Conservation (phyloP, 83 land plant species). For the Picea engelmannii region DNA sequence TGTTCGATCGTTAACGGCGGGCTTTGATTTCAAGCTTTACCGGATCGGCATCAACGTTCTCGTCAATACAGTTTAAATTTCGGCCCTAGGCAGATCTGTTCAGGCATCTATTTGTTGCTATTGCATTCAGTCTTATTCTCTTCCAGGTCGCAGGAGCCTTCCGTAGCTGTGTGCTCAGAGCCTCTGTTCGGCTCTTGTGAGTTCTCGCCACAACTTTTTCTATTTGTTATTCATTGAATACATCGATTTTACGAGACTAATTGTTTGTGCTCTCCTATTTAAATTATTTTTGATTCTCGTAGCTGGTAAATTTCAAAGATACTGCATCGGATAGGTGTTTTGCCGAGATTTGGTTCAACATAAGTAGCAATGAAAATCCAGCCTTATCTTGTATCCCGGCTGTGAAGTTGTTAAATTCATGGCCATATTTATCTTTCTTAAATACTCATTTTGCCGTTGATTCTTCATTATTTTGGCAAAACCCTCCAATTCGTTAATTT, state of each 20-base stretch:
- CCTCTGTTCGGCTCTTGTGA: background rate
- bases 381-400: background rate
- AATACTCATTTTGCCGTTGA: background rate
- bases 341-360: background rate
- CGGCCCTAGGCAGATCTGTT: slow-evolving; percentile 9
- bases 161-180: background rate
- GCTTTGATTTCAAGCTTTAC: background rate
- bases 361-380: background rate
- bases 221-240: background rate
- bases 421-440: background rate
- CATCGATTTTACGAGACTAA: background rate
- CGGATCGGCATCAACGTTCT: background rate
- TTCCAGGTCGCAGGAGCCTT: slow-evolving; percentile 1
- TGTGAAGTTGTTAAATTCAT: background rate
- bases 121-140: background rate
- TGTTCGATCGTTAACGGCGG: background rate
- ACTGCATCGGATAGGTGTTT: background rate
- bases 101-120: background rate
- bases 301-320: background rate
- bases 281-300: background rate
- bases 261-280: too few relatives aligned
- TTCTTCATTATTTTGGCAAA: background rate
- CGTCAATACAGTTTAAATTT: background rate
- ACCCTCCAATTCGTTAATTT: background rate
- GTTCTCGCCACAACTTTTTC: background rate